phyloP scores from a whole-genome alignment of 495 filamentous ascomycete genomes.

The Chaetomium fimeti region DNA sequence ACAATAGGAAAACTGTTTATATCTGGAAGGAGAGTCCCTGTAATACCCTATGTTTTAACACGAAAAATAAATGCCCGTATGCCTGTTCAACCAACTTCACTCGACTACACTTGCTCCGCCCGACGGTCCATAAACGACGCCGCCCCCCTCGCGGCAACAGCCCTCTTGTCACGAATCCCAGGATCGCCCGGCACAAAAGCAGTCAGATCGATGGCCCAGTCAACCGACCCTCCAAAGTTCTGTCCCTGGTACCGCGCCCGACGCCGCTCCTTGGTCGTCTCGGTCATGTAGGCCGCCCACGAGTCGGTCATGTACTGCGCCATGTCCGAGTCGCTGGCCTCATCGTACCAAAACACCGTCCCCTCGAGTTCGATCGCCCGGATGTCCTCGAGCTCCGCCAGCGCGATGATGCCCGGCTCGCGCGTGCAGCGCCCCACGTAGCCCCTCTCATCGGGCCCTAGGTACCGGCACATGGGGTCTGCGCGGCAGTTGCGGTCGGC shows the following conservation, averaged over 20 bases:
- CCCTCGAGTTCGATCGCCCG: background rate
- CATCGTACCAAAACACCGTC: background rate
- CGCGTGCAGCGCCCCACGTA: slow-evolving; percentile 17
- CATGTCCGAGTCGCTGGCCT: slow-evolving; percentile 15
- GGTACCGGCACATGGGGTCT: slow-evolving; percentile 22
- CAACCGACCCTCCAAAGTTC: slow-evolving; percentile 16
- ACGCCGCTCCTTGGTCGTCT: slow-evolving; percentile 4
- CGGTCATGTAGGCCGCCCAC: slow-evolving; percentile 20
- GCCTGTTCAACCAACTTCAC: too few relatives aligned
- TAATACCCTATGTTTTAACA: too few relatives aligned
- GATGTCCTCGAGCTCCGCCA: slow-evolving; percentile 23
- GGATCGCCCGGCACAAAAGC: background rate
- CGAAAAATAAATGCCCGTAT: too few relatives aligned
- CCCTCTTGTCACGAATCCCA: background rate
- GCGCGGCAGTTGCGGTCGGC: slow-evolving; percentile 1
- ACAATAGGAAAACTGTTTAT: too few relatives aligned
- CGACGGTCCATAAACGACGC: background rate
- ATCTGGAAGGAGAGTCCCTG: too few relatives aligned
- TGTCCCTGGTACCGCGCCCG: slow-evolving; percentile 9
- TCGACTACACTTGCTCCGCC: background rate
- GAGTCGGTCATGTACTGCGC: slow-evolving; percentile 1
- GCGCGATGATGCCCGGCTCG: slow-evolving; percentile 14
- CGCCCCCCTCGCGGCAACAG: background rate
- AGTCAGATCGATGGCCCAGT: slow-evolving; percentile 19
- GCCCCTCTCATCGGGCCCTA: slow-evolving; percentile 16